Evolutionary conservation across 2,329 filamentous ascomycete genomes (phyloP), one percentile per base, ranked within the genome.

Genomic region (Curvularia sp.): DNA sequence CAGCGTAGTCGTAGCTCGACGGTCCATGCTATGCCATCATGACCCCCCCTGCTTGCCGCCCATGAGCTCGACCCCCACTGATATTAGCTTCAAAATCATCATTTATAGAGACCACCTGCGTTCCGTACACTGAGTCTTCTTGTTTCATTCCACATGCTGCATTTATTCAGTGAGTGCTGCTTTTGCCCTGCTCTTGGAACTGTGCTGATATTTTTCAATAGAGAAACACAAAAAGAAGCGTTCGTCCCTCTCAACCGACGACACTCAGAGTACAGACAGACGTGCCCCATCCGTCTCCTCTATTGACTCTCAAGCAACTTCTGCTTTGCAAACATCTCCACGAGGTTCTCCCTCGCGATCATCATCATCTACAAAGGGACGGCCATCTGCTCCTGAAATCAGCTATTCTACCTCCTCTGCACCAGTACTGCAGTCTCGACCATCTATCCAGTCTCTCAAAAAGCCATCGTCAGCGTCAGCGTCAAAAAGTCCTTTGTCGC

Each of bases 121-220:
- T 43, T 42, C 47, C 38, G 50, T 22, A 12, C 44, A 43, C 24
- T 20, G 49, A 48, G 53, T 44, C 35, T 47, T 38, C 15, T 43
- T 53, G 43, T 24, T 55, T 33, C 24, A 22, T 57, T 58, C 65
- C 65, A 67, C 48, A 69, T 69, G 65, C 62, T 67, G 59, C 61
- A 64, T 42, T 58, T 69, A 47, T 62, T 69, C 42, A 63, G 67
- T 68, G 7, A 38, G 65, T 58, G 30, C 10, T 20, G 39, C 13
- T 33, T 3, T 18, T 22, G 6, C 6, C 24, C 3, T 15, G 9
- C 24, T 31, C 18, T 39, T 44, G 12, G 6, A 6, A 13, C 12
- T 18, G 43, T 41, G 22, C 55, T 66, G 31, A 66, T 44, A 30
- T 10, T 26, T 7, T 49, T 28, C n/a, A n/a, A n/a, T 15, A 66